Evolutionary conservation across 2,329 filamentous ascomycete genomes (phyloP), one percentile per base, ranked within the genome.

Genomic region (Fusarium xylarioides): DNA sequence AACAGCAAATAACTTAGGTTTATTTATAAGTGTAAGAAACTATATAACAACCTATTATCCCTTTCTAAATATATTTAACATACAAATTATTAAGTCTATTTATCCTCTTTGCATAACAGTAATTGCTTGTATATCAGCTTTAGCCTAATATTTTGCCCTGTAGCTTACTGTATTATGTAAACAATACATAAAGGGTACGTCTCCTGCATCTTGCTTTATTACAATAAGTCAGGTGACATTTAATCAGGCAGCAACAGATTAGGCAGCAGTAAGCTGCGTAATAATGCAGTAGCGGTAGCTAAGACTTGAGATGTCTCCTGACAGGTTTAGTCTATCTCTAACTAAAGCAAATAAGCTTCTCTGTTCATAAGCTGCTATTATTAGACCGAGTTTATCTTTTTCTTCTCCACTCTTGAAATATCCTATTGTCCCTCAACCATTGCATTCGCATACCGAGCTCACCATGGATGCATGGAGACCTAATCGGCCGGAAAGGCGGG

Each of bases 221-320:
- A 3, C 1, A 8, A 40, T 40, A 40, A 5, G 38, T 40, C 38
- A 40, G 21, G 38, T 40, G 21, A 40, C 12, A 14, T 40, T 14
- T 14, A 8, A 14, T 40, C 4, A 40, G 38, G 38, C 21, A 40
- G 38, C 38, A 40, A 38, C 37, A 40, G 37, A 40, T 40, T 40
- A 40, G 38, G 38, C 38, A 19, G 18, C 35, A 37, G 18, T 11
- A 18, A 37, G 16, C 7, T 11, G 10, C 10, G 18, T 37, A 19
- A 18, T 19, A 19, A 19, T 19, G 0, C 18, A 18, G 35, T 19
- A 37, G 16, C 11, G 9, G 34, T 35, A 35, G 15, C 34, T 16
- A 35, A 10, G 34, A 35, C 19, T 38, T 38, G 1, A 21, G 0
- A 38, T 2, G 11, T 21, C 37, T 8, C 19, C 19, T 1, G 1